Conservation (phyloP, 2,329 filamentous ascomycete species). For the Metarhizium guizhouense region DNA sequence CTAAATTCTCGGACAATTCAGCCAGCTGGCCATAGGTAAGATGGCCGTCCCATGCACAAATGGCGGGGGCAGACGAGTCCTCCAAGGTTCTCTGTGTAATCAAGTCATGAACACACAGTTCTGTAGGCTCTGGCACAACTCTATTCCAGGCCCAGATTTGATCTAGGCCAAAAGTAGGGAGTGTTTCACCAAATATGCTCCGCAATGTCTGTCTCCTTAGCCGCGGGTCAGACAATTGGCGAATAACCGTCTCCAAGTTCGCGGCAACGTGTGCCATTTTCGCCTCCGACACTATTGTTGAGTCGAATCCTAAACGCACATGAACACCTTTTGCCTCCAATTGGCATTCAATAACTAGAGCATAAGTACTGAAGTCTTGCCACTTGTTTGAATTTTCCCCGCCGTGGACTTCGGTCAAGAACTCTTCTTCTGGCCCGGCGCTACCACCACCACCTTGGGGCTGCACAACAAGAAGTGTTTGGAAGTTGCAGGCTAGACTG, state of each 20-base stretch:
- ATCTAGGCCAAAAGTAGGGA: background rate
- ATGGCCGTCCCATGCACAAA: slow-evolving; percentile 16
- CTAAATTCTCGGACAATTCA: slow-evolving; percentile 1
- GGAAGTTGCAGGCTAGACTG: slow-evolving; percentile 7
- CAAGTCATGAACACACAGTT: slow-evolving; percentile 13
- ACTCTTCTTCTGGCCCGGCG: background rate
- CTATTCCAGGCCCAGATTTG: slow-evolving; percentile 13
- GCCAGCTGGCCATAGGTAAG: slow-evolving; percentile 13
- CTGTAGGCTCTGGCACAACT: slow-evolving; percentile 4
- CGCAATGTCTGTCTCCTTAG: background rate
- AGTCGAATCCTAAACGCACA: background rate
- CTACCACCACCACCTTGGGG: slow-evolving; percentile 2
- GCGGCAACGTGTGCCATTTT: background rate
- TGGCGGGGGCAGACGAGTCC: slow-evolving; percentile 8
- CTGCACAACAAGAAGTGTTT: slow-evolving; percentile 12
- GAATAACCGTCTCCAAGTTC: background rate
- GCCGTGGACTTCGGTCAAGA: slow-evolving; percentile 1
- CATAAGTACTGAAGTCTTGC: slow-evolving; percentile 11
- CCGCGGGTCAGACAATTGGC: background rate
- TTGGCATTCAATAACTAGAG: slow-evolving; percentile 9
- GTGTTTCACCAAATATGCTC: background rate
- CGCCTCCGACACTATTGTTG: background rate
- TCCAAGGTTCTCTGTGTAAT: slow-evolving; percentile 9
- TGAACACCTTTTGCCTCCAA: background rate
- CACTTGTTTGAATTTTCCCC: background rate